Conservation (phyloP, 257 asterid species). For the Rhazya stricta region DNA sequence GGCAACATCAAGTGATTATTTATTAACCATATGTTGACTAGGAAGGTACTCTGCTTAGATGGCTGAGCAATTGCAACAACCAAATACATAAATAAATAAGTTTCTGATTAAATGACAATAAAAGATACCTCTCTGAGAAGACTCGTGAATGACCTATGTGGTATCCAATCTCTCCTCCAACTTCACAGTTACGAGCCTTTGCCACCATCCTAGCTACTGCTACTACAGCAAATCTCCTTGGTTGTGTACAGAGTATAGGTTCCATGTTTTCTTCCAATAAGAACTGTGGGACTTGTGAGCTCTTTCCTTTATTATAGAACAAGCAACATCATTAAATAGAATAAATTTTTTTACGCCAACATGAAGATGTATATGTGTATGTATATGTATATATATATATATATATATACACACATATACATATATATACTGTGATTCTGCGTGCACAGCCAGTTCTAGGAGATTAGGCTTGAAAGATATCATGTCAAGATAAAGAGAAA, state of each 20-base stretch:
- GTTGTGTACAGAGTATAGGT: slow-evolving; percentile 92
- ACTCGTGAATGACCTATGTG: slow-evolving; percentile 93
- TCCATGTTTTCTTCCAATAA: slow-evolving; percentile 67
- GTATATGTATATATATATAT: no score
- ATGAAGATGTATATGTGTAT: no score
- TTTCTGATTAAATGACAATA: not conserved
- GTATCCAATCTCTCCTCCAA: slow-evolving; percentile 92
- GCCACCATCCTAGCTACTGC: slow-evolving; percentile 97
- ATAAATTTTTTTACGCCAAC: not conserved
- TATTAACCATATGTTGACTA: not conserved
- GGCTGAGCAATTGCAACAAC: slow-evolving; percentile 7
- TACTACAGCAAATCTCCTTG: slow-evolving; percentile 97
- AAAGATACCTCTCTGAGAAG: slow-evolving; percentile 65
- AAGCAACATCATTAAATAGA: not conserved
- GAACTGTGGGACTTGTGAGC: slow-evolving; percentile 97
- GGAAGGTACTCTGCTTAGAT: not conserved
- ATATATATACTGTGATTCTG: not conserved
- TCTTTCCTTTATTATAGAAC: slow-evolving; percentile 56
- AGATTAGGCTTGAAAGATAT: not conserved
- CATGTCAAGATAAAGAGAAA: not conserved
- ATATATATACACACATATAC: no score
- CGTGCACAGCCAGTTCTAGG: not conserved
- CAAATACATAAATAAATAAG: not conserved
- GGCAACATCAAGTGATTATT: not conserved
- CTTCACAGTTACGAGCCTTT: slow-evolving; percentile 72